Percentiles rank a stretch among this genome's conserved stretches.
Evolutionary conservation across 257 asterid genomes (phyloP).

Genomic region (Schizonepeta tenuifolia): DNA sequence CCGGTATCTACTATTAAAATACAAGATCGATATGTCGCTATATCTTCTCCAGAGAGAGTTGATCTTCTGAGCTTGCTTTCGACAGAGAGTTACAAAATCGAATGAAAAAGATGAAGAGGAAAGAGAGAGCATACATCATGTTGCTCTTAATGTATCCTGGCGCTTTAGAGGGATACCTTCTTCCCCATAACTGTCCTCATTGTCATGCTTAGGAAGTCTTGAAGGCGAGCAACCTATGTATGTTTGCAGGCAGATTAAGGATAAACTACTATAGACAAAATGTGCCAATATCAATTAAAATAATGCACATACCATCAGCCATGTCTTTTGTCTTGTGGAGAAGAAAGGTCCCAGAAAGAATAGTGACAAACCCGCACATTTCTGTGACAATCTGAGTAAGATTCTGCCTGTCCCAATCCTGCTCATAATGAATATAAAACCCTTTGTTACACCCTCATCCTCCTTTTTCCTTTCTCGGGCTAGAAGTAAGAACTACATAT

Average conservation of each 20-base stretch:
- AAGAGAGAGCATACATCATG: constrained; percentile 29
- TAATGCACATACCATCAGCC: constrained; percentile 60
- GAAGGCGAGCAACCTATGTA: constrained; percentile 48
- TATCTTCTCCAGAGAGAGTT: constrained; percentile 35
- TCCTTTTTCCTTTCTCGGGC: background rate
- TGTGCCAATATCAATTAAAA: background rate
- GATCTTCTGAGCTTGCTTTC: constrained; percentile 26
- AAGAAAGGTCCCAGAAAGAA: constrained; percentile 95
- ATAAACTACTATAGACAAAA: background rate
- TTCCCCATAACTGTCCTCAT: constrained; percentile 70
- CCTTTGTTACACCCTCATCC: background rate
- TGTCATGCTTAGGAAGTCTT: constrained; percentile 56
- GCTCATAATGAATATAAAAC: constrained; percentile 26
- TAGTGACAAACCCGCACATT: constrained; percentile 95
- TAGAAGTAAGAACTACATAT: background rate
- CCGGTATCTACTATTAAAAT: constrained; percentile 35
- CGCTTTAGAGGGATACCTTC: constrained; percentile 88
- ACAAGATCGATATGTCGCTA: constrained; percentile 45
- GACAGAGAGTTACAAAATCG: constrained; percentile 32
- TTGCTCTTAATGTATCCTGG: constrained; percentile 66
- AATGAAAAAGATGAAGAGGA: constrained; percentile 3
- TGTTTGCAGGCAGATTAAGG: background rate
- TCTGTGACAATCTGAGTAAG: constrained; percentile 94
- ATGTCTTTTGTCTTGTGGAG: constrained; percentile 99
- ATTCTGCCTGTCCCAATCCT: constrained; percentile 98